Evolutionary conservation across 805 yeast genomes (phyloP), one percentile per base, ranked within the genome.

Genomic region (Sporopachydermia lactativora): DNA sequence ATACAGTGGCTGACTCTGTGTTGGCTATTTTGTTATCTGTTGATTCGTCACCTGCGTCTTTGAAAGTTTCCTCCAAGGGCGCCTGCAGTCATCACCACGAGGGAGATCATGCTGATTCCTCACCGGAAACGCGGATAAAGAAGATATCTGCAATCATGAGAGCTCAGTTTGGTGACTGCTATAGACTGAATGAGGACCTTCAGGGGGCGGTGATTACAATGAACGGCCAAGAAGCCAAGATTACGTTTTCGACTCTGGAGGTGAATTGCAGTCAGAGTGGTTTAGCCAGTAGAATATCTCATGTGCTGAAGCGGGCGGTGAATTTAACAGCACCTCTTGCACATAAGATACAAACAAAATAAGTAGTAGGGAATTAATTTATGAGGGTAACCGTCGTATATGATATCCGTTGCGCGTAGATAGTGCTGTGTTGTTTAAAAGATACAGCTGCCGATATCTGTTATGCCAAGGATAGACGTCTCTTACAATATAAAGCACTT

Each of bases 21-120:
- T 73, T 92, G 43, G 96, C 96, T 0, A 85, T 92, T 34, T 59
- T 92, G 19, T 70, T 89, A 59, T 83, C 95, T 37, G 92, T 89
- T 35, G 98, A 92, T 55, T 79, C 95, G 0, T 77, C 95, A 0
- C 96, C 96, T 6, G 94, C 96, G 2, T 84, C 96, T 4, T 95
- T 92, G 18, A 92, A 89, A 55, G 58, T 85, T 47, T 76, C 95
- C 11, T 76, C 94, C 4, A 69, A 70, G 41, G 47, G 66, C 1
- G 77, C 81, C 47, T 45, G 52, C 1, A 81, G 76, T 53, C 54
- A 48, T 3, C 66, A 61, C 43, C 57, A 53, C 16, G 46, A 48
- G 14, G 47, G 47, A 31, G 46, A 50, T 3, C 57, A 63, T 49
- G 52, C 60, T 2, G 62, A 65, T 35, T 57, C 57, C n/a, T 44